A percentile compares a stretch with the other conserved stretches of the same genome.
Conservation (phyloP, 805 yeast species). For the Nakazawaea molendinolei region DNA sequence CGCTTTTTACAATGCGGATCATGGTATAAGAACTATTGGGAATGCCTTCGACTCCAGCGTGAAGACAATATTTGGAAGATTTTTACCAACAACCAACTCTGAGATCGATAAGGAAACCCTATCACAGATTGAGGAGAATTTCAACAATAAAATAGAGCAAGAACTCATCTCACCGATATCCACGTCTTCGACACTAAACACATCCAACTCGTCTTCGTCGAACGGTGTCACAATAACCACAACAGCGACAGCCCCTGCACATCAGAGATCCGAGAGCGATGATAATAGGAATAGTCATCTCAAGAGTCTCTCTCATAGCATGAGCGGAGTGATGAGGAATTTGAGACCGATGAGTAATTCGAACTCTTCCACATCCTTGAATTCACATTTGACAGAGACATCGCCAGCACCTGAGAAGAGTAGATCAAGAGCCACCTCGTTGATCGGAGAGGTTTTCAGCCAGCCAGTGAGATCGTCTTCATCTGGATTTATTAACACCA, state of each 20-base stretch:
- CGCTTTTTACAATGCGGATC: constrained; percentile 27
- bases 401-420: constrained; percentile 12
- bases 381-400: no score
- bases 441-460: constrained; percentile 6
- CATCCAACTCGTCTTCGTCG: constrained; percentile 5
- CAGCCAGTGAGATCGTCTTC: constrained; percentile 3
- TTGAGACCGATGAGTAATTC: constrained; percentile 27
- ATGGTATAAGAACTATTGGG: constrained; percentile 27
- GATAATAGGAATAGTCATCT: constrained; percentile 15
- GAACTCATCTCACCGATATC: constrained; percentile 1
- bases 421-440: constrained; percentile 8
- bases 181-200: constrained; percentile 6
- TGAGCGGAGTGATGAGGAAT: constrained; percentile 29
- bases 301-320: constrained; percentile 23
- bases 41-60: constrained; percentile 29
- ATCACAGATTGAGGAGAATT: constrained; percentile 25
- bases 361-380: constrained; percentile 26
- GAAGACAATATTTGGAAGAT: constrained; percentile 25
- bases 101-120: constrained; percentile 17
- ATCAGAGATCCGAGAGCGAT: constrained; percentile 12
- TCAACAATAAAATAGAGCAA: constrained; percentile 4
- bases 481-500: constrained; percentile 18
- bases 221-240: no score
- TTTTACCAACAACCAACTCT: constrained; percentile 15
- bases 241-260: constrained; percentile 8